Percentiles rank a stretch among this genome's conserved stretches.
phyloP scores from a whole-genome alignment of 116 monocot genomes.

The Papilionanthe hybrid region DNA sequence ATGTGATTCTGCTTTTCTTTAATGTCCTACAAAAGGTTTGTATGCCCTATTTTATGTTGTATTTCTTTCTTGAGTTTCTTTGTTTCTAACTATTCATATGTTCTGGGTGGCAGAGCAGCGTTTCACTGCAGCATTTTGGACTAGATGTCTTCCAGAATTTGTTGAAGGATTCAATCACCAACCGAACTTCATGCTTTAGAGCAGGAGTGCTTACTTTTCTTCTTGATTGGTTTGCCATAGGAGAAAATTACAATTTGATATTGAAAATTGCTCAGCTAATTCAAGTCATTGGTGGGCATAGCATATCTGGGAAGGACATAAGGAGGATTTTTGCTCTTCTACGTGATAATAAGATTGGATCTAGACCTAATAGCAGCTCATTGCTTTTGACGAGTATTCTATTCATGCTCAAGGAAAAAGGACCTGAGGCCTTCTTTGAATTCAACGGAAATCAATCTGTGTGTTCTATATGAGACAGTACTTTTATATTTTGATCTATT shows the following conservation, averaged over 20 bases:
- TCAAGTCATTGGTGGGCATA: slow-evolving; percentile 88
- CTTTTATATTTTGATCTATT: not conserved
- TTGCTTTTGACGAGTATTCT: slow-evolving; percentile 67
- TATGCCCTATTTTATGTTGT: not conserved
- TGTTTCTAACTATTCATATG: slow-evolving; percentile 11
- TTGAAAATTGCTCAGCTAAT: slow-evolving; percentile 69
- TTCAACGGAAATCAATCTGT: slow-evolving; percentile 85
- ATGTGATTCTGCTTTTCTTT: slow-evolving; percentile 75
- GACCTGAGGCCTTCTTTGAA: slow-evolving; percentile 96
- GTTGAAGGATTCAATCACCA: slow-evolving; percentile 76
- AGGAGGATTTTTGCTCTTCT: slow-evolving; percentile 93
- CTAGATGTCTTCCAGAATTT: slow-evolving; percentile 66
- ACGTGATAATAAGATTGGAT: slow-evolving; percentile 53
- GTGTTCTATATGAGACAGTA: slow-evolving; percentile 21
- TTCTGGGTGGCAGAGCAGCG: slow-evolving; percentile 82
- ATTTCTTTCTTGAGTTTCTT: not conserved
- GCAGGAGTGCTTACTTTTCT: slow-evolving; percentile 83
- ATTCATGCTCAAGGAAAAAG: slow-evolving; percentile 87
- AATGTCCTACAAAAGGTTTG: slow-evolving; percentile 77
- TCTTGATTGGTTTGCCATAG: slow-evolving; percentile 86
- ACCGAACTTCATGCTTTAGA: slow-evolving; percentile 69
- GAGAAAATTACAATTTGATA: slow-evolving; percentile 47
- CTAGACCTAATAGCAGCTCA: slow-evolving; percentile 41
- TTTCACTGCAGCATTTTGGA: slow-evolving; percentile 68
- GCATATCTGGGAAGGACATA: slow-evolving; percentile 91